Conservation (phyloP, 75 land plant species). For the Picea sitchensis region DNA sequence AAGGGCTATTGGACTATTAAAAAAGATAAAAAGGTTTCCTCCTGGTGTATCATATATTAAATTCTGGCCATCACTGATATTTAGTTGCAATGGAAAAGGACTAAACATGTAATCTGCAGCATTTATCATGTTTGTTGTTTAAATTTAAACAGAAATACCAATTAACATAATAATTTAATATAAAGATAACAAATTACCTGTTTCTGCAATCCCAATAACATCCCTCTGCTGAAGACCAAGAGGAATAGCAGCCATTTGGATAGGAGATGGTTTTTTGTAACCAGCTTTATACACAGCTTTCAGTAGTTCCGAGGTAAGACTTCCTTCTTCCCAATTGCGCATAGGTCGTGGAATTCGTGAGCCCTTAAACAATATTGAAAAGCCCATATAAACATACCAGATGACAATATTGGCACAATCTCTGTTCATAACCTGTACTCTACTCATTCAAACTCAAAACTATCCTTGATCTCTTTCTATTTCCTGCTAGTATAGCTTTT, state of each 20-base stretch:
- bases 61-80: too few relatives aligned
- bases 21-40: too few relatives aligned
- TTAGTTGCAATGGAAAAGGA: neutral
- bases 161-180: neutral
- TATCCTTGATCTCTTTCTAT: neutral
- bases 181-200: slow-evolving; percentile 38
- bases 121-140: neutral
- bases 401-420: neutral
- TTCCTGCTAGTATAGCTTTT: neutral
- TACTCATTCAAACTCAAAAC: neutral
- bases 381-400: neutral
- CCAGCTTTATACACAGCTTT: slow-evolving; percentile 86
- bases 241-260: slow-evolving; percentile 99
- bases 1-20: too few relatives aligned
- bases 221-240: slow-evolving; percentile 95
- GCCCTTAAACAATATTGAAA: slow-evolving; percentile 35
- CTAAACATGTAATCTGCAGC: neutral
- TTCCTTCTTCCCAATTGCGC: slow-evolving; percentile 95
- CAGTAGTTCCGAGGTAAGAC: slow-evolving; percentile 67
- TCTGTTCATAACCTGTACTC: neutral
- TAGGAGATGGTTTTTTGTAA: slow-evolving; percentile 91
- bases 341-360: slow-evolving; percentile 90
- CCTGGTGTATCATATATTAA: too few relatives aligned
- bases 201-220: slow-evolving; percentile 97
- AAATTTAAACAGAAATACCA: neutral